These are phyloP conservation scores for Tetrahymena thermophila DNA, from an alignment of 73 alveolate species.

Conservation along the genomic window DNA sequence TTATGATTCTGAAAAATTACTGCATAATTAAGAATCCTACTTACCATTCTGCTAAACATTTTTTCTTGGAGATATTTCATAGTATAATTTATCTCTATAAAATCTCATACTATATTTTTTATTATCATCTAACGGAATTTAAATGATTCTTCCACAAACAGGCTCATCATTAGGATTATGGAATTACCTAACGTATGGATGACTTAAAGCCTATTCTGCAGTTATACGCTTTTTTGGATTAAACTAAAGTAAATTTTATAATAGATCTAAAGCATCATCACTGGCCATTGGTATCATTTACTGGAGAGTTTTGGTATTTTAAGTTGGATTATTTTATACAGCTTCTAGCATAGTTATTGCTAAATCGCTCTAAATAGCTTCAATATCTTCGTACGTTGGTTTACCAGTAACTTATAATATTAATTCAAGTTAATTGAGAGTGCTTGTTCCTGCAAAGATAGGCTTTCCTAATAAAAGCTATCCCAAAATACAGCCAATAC, in stretches of 20 bases:
- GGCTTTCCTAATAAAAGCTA: conserved; percentile 77
- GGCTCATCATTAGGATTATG: conserved; percentile 84
- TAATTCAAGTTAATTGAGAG: conserved; percentile 68
- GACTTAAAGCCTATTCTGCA: conserved; percentile 68
- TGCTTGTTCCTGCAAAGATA: conserved; percentile 81
- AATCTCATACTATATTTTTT: conserved; percentile 69
- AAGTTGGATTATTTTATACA: conserved; percentile 49
- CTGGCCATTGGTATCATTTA: conserved; percentile 67
- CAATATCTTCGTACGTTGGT: conserved; percentile 75
- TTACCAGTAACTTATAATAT: conserved; percentile 74
- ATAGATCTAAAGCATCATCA: conserved; percentile 73
- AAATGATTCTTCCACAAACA: conserved; percentile 60
- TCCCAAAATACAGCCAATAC: conserved; percentile 82
- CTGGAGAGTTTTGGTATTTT: conserved; percentile 43
- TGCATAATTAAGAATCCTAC: background rate
- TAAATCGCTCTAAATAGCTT: conserved; percentile 58
- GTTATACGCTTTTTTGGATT: conserved; percentile 77
- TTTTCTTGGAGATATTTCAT: conserved; percentile 71
- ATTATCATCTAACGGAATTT: conserved; percentile 76
- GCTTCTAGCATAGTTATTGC: conserved; percentile 77
- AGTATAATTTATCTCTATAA: conserved; percentile 73
- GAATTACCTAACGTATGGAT: conserved; percentile 77
- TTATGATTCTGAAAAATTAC: background rate
- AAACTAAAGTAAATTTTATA: conserved; percentile 47
- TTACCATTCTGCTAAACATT: background rate